Base-by-base conservation (phyloP, 2,329 filamentous ascomycete genomes). In the Aspergillus latus region DNA sequence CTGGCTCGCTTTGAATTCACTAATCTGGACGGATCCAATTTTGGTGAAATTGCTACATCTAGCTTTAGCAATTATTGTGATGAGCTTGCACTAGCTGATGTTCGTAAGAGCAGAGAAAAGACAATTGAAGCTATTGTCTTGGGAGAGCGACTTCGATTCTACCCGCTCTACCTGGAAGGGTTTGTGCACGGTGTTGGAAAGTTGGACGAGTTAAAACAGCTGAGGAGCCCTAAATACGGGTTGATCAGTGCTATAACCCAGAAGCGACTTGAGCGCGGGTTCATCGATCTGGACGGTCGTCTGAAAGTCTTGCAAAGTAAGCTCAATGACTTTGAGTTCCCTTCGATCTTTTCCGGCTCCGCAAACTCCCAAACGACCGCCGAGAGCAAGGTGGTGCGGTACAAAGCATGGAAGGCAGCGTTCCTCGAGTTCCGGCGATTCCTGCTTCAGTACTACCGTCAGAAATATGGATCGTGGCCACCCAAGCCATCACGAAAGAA, bases 401-500 rank as follows among this genome's bases (percentile, higher is more conserved):
- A 95, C 78, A 91, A 92, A 71, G 82, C 84, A 29, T 97, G 94
- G 93, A 88, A 84, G 66, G 79, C 80, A 15, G 82, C 87, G 2
- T 97, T 93, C 69, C 76, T 82, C 57, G 85, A 84, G 54, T 91
- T 92, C 80, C 83, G 90, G 39, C 84, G 85, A 39, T 90, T 92
- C 68, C 82, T 88, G 15, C 78, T 92, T 49, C 78, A 80, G 61
- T 87, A 92, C 71, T 95, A 87, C 68, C 85, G 86, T 61, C 72
- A 80, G 49, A 80, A 82, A 46, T 88, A 87, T 66, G 87, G 87
- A n/a, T 81, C 85, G 30, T 90, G 93, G 93, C 92, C 94, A 2
- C 93, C 94, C 7, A 96, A 94, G 72, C 91, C 92, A 1, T 93
- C 87, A 65, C 96, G 95, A 80, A 96, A 95, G 82, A 96, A 96